These are phyloP conservation scores for Phytophthora pini DNA, from an alignment of 352 stramenopile genomes.

Conservation along the genomic window DNA sequence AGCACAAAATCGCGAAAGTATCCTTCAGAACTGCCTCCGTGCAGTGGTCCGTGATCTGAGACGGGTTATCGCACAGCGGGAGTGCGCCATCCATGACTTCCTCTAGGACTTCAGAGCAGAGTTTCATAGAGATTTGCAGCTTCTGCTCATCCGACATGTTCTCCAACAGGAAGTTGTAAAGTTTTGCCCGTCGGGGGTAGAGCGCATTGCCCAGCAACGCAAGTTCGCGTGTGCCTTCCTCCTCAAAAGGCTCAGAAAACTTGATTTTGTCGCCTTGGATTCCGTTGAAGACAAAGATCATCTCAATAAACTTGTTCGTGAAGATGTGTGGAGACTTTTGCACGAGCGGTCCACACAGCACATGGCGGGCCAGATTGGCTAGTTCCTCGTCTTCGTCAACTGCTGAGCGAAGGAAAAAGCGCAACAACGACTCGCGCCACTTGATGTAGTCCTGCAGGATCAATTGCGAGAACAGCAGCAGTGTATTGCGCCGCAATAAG, in stretches of 20 bases:
- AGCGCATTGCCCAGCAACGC: constrained; percentile 57
- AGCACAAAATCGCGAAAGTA: constrained; percentile 89
- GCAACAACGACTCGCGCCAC: constrained; percentile 96
- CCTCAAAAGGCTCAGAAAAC: constrained; percentile 68
- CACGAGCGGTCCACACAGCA: constrained; percentile 91
- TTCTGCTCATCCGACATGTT: constrained; percentile 97
- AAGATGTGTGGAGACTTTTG: constrained; percentile 95
- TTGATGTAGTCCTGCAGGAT: constrained; percentile 99
- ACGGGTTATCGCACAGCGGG: constrained; percentile 73
- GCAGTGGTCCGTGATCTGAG: constrained; percentile 81
- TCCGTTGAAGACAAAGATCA: constrained; percentile 97
- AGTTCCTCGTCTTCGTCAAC: constrained; percentile 95
- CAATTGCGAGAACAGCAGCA: constrained; percentile 96
- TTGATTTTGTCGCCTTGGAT: constrained; percentile 63
- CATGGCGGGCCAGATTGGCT: constrained; percentile 91
- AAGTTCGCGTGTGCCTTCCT: constrained; percentile 71
- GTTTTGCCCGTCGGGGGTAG: constrained; percentile 78
- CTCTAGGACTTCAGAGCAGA: constrained; percentile 94
- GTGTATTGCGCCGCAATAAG: constrained; percentile 93
- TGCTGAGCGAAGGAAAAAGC: constrained; percentile 95
- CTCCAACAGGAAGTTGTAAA: constrained; percentile 96
- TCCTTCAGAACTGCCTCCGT: constrained; percentile 90
- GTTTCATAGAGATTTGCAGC: constrained; percentile 94
- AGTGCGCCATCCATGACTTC: constrained; percentile 88
- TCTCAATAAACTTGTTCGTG: constrained; percentile 97